Percentiles rank a stretch among this genome's conserved stretches.
These are phyloP conservation scores for Starmerella cellae DNA, from an alignment of 805 yeast species.

Conservation along the genomic window DNA sequence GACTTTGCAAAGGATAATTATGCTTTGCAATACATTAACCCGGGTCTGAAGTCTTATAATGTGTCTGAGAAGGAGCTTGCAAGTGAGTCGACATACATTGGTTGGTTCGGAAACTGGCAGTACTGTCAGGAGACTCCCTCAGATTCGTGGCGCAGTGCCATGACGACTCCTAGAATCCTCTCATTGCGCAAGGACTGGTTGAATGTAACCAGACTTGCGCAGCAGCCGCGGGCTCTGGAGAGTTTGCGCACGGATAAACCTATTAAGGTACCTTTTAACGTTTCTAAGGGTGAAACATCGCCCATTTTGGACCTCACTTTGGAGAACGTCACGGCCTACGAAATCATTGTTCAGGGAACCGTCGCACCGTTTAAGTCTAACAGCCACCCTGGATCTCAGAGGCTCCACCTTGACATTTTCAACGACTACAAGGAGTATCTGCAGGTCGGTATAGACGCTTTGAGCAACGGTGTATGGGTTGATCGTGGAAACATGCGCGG, in stretches of 20 bases:
- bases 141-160: conserved; percentile 28
- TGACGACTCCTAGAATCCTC: conserved; percentile 23
- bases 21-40: conserved; percentile 30
- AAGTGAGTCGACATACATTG: conserved; percentile 18
- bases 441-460: conserved; percentile 12
- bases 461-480: conserved; percentile 13
- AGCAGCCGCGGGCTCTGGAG: conserved; percentile 11
- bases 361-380: neutral
- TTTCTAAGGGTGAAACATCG: neutral
- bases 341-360: conserved; percentile 3
- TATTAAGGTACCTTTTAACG: neutral
- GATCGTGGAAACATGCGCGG: conserved; percentile 13
- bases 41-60: conserved; percentile 3
- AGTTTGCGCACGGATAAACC: neutral
- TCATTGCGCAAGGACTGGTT: conserved; percentile 7
- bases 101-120: conserved; percentile 37
- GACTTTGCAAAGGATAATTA: conserved; percentile 32
- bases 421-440: conserved; percentile 10
- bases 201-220: conserved; percentile 6
- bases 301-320: neutral
- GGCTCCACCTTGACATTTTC: conserved; percentile 2
- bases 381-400: conserved; percentile 1
- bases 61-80: too few species aligned
- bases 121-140: conserved; percentile 31
- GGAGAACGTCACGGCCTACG: conserved; percentile 3